These are phyloP conservation scores for Cyclocybe aegerita DNA, from an alignment of 768 basidiomycete species.

Conservation along the genomic window DNA sequence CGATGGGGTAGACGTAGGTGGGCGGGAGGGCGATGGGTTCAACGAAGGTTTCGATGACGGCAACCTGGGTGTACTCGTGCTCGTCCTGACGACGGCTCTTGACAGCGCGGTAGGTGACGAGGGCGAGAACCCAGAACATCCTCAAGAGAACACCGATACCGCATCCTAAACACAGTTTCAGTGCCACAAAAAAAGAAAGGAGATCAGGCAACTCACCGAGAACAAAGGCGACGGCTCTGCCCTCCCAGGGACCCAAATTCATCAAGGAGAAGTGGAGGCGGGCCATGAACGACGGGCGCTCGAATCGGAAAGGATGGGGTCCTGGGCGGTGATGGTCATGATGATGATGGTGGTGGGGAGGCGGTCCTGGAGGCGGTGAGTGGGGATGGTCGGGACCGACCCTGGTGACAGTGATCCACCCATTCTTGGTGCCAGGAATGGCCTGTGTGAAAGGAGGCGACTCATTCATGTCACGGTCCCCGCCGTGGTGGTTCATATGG, in stretches of 20 bases:
- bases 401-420: background rate
- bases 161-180: constrained; percentile 50
- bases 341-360: constrained; percentile 14
- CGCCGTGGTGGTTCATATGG: background rate
- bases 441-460: constrained; percentile 34
- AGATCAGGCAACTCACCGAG: constrained; percentile 44
- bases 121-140: constrained; percentile 73
- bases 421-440: constrained; percentile 8
- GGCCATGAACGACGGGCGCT: constrained; percentile 43
- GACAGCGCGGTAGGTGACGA: constrained; percentile 61
- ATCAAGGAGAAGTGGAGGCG: constrained; percentile 68
- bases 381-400: constrained; percentile 1
- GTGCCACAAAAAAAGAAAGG: constrained; percentile 1
- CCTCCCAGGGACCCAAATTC: constrained; percentile 80
- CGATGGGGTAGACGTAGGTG: constrained; percentile 45
- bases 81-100: constrained; percentile 41
- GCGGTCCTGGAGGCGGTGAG: constrained; percentile 6
- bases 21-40: constrained; percentile 57
- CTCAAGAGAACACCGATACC: constrained; percentile 80
- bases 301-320: constrained; percentile 14
- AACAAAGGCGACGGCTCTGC: constrained; percentile 79
- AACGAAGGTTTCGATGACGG: constrained; percentile 40
- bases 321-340: constrained; percentile 23
- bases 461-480: constrained; percentile 24
- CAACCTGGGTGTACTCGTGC: constrained; percentile 34